These are phyloP conservation scores for Geranium incanum DNA, from an alignment of 441 rosid genomes.

Conservation along the genomic window DNA sequence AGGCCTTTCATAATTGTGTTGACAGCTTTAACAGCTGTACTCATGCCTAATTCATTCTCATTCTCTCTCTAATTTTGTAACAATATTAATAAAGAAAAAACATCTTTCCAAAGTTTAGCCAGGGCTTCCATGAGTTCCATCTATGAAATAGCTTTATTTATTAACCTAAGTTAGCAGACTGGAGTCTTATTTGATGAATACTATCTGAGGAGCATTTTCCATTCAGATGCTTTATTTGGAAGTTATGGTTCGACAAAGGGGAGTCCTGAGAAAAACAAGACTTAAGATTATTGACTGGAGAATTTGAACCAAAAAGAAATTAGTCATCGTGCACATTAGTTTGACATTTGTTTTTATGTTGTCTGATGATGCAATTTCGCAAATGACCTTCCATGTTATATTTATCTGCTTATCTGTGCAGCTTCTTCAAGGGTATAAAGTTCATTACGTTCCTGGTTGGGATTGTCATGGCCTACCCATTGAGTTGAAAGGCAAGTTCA, in stretches of 20 bases:
- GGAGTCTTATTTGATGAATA: neutral
- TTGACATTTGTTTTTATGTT: slow-evolving; percentile 7
- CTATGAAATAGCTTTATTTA: neutral
- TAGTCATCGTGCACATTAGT: neutral
- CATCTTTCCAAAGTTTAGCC: neutral
- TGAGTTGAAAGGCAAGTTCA: slow-evolving; percentile 82
- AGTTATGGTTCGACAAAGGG: neutral
- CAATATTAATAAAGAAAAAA: neutral
- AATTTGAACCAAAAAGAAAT: neutral
- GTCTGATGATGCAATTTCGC: neutral
- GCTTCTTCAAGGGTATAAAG: slow-evolving; percentile 90
- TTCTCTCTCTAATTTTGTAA: neutral
- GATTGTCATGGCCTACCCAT: slow-evolving; percentile 99
- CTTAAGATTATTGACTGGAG: neutral
- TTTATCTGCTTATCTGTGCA: slow-evolving; percentile 30
- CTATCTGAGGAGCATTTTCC: neutral
- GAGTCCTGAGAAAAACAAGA: neutral
- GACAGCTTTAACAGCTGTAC: neutral
- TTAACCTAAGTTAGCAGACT: neutral
- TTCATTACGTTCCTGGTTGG: slow-evolving; percentile 87
- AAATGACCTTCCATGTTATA: slow-evolving; percentile 14
- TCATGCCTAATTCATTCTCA: neutral
- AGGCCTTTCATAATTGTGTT: neutral
- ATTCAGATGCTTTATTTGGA: neutral
- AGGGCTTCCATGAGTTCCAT: neutral